These are phyloP conservation scores for Beauveria varroae DNA, from an alignment of 2,329 filamentous ascomycete species.

Conservation along the genomic window DNA sequence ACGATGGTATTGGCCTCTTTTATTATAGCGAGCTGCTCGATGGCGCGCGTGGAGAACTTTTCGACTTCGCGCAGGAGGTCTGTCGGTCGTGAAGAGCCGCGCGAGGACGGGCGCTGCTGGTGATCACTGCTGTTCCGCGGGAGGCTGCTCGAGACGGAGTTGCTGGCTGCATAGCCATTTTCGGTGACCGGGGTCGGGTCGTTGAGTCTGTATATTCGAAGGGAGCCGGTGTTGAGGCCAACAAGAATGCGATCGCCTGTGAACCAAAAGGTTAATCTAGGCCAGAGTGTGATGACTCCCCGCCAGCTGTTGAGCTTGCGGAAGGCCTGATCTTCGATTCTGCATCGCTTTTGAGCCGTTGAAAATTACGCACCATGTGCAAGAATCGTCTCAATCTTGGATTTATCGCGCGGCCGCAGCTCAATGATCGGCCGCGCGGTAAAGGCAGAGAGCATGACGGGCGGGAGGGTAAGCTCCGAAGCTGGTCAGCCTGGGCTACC, in stretches of 20 bases:
- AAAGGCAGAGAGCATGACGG: conserved; percentile 91
- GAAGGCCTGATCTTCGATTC: background rate
- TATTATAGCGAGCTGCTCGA: conserved; percentile 91
- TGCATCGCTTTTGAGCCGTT: background rate
- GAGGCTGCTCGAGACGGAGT: conserved; percentile 20
- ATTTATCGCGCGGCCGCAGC: conserved; percentile 92
- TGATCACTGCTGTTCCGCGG: conserved; percentile 19
- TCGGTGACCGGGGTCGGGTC: conserved; percentile 38
- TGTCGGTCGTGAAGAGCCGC: conserved; percentile 47
- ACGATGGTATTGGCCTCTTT: conserved; percentile 91
- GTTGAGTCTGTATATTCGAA: conserved; percentile 89
- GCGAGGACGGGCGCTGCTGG: conserved; percentile 21
- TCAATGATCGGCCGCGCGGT: conserved; percentile 94
- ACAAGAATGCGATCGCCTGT: conserved; percentile 83
- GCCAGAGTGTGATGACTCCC: background rate
- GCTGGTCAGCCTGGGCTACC: conserved; percentile 22
- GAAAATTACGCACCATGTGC: conserved; percentile 60
- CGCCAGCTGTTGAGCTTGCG: background rate
- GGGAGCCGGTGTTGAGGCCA: conserved; percentile 78
- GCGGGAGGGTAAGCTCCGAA: conserved; percentile 30
- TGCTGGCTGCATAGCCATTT: conserved; percentile 21
- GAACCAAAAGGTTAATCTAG: conserved; percentile 4
- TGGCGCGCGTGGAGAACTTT: conserved; percentile 81
- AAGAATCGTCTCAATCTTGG: conserved; percentile 91
- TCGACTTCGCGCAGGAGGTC: conserved; percentile 88